Conservation (phyloP, 129 eudicot genomes). For the Erigeron canadensis region DNA sequence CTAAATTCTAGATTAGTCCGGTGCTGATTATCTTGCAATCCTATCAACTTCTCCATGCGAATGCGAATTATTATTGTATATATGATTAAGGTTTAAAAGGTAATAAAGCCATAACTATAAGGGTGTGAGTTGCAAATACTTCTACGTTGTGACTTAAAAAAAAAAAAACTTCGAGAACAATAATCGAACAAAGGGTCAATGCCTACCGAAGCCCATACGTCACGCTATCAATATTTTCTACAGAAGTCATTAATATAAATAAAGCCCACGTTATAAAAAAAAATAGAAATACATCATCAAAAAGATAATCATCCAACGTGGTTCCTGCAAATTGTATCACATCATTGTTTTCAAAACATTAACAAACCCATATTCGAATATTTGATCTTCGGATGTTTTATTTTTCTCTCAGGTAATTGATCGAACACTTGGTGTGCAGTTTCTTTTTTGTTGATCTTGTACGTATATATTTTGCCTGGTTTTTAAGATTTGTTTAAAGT, state of each 20-base stretch:
- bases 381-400: background rate
- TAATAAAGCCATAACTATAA: conserved; percentile 10
- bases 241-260: conserved; percentile 15
- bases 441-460: background rate
- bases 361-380: conserved; percentile 21
- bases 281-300: conserved; percentile 2
- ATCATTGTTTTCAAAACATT: background rate
- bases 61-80: background rate
- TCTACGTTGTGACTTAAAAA: background rate
- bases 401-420: conserved; percentile 26
- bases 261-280: conserved; percentile 11
- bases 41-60: no score
- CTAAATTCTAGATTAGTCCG: no score
- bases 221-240: conserved; percentile 18
- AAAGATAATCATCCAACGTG: conserved; percentile 21
- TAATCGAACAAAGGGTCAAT: background rate
- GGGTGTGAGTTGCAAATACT: background rate
- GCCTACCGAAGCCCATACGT: conserved; percentile 34
- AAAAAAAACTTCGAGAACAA: conserved; percentile 20
- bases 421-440: conserved; percentile 29
- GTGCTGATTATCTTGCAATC: no score
- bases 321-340: conserved; percentile 24
- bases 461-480: background rate
- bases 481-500: conserved; percentile 9
- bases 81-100: background rate